These are phyloP conservation scores for Alternaria sp. DNA, from an alignment of 2,329 filamentous ascomycete genomes.

Conservation along the genomic window DNA sequence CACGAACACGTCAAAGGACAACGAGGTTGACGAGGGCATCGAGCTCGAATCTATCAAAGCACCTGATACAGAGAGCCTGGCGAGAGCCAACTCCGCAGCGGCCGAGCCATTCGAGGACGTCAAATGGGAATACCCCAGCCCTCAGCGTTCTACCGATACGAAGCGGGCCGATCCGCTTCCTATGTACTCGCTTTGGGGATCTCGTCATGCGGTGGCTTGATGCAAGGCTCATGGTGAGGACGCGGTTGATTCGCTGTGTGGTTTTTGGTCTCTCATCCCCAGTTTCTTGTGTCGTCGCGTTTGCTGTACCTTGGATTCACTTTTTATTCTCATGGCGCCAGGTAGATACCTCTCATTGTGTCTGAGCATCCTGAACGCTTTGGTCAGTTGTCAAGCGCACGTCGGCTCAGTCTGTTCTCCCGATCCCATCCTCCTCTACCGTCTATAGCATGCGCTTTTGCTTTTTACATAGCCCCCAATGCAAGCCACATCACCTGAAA, in stretches of 20 bases:
- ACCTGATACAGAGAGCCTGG: background rate
- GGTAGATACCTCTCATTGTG: background rate
- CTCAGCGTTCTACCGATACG: background rate
- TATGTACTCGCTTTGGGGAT: background rate
- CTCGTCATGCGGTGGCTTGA: background rate
- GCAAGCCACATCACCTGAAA: background rate
- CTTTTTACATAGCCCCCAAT: background rate
- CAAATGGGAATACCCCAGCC: background rate
- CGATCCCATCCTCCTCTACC: background rate
- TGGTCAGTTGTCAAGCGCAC: background rate
- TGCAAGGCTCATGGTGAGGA: background rate
- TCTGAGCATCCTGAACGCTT: background rate
- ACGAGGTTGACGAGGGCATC: background rate
- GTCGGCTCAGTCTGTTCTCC: background rate
- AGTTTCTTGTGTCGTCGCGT: background rate
- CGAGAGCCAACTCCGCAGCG: background rate
- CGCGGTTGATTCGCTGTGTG: background rate
- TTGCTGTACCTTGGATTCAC: background rate
- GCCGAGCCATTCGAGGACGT: background rate
- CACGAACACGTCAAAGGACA: background rate
- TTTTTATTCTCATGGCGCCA: background rate
- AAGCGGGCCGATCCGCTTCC: background rate
- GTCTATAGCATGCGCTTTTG: background rate
- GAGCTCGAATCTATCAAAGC: background rate
- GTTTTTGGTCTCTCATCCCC: background rate